Evolutionary conservation across 352 stramenopile genomes (phyloP), one percentile per base, ranked within the genome.

Genomic region (Phytophthora brassicae): DNA sequence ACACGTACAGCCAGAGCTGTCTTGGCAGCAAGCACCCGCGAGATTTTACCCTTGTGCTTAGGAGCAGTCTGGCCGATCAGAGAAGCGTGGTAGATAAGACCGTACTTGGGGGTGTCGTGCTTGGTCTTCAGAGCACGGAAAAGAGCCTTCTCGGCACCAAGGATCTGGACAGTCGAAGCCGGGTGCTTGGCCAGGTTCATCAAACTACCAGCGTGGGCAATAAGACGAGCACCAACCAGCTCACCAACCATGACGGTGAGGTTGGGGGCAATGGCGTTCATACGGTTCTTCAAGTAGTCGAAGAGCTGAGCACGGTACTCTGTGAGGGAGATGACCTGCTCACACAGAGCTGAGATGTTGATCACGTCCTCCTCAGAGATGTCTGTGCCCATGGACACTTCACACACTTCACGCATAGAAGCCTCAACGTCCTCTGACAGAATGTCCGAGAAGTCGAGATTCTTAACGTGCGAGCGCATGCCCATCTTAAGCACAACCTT

Each of bases 41-140:
- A 98, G 60, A 99, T 99, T 76, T 99, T 99, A 63, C 98, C 98
- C 87, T 99, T 99, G 82, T 99, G 92, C 87, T 99, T 99, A 3
- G 97, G 94, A n/a, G 92, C 89, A 1, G 97, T 98, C 77, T 99
- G 97, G 29, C 98, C 98, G 57, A 99, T 99, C 7, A 99, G 80
- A 58, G 95, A 99, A 5, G 97, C 97, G 81, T 99, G 98, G 79
- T 99, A 99, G 72, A 99, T 99, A n/a, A 99, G 86, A 81, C 98
- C 98, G 78, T 99, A 99, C 80, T 99, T 99, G 8, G 97, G 97
- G 11, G 97, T 99, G 74, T 99, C 96, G 72, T 99, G 95, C 79
- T 99, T 99, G 9, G 97, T 99, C 84, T 99, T 99, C 2, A 99
- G 85, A 8, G 98, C 98, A 64, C 98, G 94, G 87, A 99, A 99